These are phyloP conservation scores for Botrytis cinerea DNA, from an alignment of 2,329 filamentous ascomycete genomes.

Conservation along the genomic window DNA sequence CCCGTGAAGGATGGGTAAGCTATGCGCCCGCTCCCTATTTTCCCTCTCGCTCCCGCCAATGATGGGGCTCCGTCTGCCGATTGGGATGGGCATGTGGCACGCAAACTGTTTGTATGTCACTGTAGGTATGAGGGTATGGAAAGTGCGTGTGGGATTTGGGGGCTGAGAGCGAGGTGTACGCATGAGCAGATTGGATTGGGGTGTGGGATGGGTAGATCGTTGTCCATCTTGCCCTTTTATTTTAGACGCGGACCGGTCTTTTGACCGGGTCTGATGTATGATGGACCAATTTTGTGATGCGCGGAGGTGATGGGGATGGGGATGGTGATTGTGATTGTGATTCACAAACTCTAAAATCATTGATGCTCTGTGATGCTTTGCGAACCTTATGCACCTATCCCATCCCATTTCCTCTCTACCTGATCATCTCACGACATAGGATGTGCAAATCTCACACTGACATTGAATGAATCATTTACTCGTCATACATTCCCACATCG, in stretches of 20 bases:
- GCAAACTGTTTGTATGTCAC: neutral
- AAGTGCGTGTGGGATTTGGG: neutral
- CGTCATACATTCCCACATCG: neutral
- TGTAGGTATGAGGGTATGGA: neutral
- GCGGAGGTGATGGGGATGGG: neutral
- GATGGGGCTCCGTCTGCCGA: neutral
- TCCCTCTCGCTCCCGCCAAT: neutral
- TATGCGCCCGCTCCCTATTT: constrained; percentile 12
- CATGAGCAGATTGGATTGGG: neutral
- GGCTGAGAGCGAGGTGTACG: neutral
- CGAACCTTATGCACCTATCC: neutral
- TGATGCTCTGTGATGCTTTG: constrained; percentile 1
- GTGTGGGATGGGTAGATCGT: neutral
- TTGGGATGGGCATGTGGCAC: neutral
- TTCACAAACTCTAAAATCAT: neutral
- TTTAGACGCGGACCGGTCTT: neutral
- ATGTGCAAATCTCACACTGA: neutral
- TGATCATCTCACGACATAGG: neutral
- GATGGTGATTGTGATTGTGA: neutral
- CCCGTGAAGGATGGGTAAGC: neutral
- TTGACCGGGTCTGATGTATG: neutral
- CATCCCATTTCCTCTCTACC: neutral
- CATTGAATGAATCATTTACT: neutral
- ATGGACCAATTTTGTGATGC: neutral
- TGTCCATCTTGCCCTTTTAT: neutral